Percentiles rank a stretch among this genome's conserved stretches.
Evolutionary conservation across 768 basidiomycete species (phyloP).

Genomic region (Myochromella boudieri): DNA sequence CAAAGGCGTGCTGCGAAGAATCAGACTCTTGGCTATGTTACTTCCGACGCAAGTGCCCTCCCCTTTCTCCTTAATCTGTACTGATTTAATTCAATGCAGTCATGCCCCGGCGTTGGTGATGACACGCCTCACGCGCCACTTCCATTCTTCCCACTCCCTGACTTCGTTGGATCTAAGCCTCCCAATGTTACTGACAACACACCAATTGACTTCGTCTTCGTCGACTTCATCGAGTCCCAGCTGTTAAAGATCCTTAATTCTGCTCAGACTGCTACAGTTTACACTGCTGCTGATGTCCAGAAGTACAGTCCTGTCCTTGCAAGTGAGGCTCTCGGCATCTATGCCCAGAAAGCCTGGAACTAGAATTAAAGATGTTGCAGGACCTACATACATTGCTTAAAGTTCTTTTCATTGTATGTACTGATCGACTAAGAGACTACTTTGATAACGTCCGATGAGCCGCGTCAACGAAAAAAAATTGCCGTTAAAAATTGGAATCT

Average conservation of each 20-base stretch:
- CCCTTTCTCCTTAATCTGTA: neutral
- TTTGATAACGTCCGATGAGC: neutral
- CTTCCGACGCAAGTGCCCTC: constrained; percentile 24
- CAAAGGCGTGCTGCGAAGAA: constrained; percentile 45
- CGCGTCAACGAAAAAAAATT: neutral
- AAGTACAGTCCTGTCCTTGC: constrained; percentile 41
- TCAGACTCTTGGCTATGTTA: constrained; percentile 75
- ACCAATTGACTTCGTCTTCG: constrained; percentile 72
- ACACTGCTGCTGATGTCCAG: constrained; percentile 48
- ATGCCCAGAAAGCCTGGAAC: constrained; percentile 51
- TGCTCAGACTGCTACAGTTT: constrained; percentile 49
- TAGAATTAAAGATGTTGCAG: constrained; percentile 11
- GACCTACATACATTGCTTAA: neutral
- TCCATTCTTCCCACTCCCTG: constrained; percentile 51
- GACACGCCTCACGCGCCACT: constrained; percentile 66
- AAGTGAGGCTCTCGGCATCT: constrained; percentile 54
- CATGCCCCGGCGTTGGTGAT: constrained; percentile 75
- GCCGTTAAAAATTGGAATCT: neutral
- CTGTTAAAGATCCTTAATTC: constrained; percentile 56
- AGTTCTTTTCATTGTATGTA: neutral
- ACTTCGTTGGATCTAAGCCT: constrained; percentile 57
- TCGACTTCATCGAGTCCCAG: constrained; percentile 61
- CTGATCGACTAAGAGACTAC: neutral
- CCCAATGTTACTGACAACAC: constrained; percentile 50
- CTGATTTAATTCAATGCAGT: constrained; percentile 31